Conservation (phyloP, 164 flowering plant species). For the Echeveria elegans region DNA sequence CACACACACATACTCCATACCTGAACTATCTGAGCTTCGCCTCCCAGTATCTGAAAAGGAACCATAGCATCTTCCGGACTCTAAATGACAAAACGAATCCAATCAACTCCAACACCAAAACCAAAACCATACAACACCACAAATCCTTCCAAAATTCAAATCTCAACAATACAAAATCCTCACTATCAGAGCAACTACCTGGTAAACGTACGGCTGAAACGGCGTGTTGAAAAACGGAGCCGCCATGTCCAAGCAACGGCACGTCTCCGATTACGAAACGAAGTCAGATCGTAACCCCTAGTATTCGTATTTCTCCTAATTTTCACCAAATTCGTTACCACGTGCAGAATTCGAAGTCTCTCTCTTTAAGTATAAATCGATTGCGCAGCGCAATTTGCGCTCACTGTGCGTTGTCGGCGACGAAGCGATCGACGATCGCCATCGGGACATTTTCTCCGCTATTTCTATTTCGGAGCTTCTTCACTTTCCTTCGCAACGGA, state of each 20-base stretch:
- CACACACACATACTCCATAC: too few relatives aligned
- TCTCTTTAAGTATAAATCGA: too few relatives aligned
- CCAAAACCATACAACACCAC: not conserved
- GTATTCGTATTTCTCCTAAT: not conserved
- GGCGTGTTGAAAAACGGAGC: constrained; percentile 35
- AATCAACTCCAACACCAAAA: too few relatives aligned
- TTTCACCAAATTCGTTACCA: not conserved
- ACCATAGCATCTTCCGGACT: too few relatives aligned
- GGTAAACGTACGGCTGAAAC: too few relatives aligned
- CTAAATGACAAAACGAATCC: too few relatives aligned
- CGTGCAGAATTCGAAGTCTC: not conserved
- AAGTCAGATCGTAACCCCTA: not conserved
- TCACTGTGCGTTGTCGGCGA: not conserved
- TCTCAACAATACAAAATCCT: too few relatives aligned
- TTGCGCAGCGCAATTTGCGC: too few relatives aligned
- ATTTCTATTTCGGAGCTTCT: not conserved
- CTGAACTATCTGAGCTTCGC: too few relatives aligned
- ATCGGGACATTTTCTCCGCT: not conserved
- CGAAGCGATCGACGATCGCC: constrained; percentile 4
- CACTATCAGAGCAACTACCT: too few relatives aligned
- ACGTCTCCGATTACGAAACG: constrained; percentile 5
- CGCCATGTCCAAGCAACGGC: constrained; percentile 30
- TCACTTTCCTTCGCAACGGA: not conserved
- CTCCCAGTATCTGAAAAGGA: too few relatives aligned
- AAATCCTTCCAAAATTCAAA: too few relatives aligned